phyloP scores from a whole-genome alignment of 106 monocot species.

The Gastrodia elata region DNA sequence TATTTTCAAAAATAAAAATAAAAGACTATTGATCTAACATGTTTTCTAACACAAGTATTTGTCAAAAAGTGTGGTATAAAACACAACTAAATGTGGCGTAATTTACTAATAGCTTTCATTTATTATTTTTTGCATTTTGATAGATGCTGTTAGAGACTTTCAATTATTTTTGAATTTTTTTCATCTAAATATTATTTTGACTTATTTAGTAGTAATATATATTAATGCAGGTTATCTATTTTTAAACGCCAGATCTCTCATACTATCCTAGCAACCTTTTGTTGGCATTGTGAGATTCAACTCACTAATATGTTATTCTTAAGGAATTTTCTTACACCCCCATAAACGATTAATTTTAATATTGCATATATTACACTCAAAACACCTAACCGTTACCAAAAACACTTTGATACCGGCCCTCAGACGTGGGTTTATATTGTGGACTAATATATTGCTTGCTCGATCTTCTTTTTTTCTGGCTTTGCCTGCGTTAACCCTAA shows the following conservation, averaged over 20 bases:
- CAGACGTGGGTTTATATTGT: too few species aligned
- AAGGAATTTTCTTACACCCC: too few species aligned
- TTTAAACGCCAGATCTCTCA: not conserved
- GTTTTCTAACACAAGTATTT: not conserved
- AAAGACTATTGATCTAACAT: not conserved
- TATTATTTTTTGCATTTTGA: not conserved
- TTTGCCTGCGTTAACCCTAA: too few species aligned
- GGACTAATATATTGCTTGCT: too few species aligned
- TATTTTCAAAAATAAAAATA: not conserved
- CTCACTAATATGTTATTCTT: not conserved
- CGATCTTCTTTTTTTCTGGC: too few species aligned
- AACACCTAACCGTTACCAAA: too few species aligned
- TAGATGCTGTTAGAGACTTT: not conserved
- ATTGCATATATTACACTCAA: too few species aligned
- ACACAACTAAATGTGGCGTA: not conserved
- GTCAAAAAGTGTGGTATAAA: not conserved
- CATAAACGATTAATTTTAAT: too few species aligned
- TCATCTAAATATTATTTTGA: not conserved
- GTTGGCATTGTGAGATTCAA: not conserved
- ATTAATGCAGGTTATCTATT: not conserved
- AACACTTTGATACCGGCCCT: too few species aligned
- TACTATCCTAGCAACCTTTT: not conserved
- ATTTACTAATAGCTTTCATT: not conserved
- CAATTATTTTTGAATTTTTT: not conserved
- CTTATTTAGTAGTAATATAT: not conserved